Evolutionary conservation across 176 grass and related monocot species (phyloP).

Genomic region (Hsuehochloa calcarea): DNA sequence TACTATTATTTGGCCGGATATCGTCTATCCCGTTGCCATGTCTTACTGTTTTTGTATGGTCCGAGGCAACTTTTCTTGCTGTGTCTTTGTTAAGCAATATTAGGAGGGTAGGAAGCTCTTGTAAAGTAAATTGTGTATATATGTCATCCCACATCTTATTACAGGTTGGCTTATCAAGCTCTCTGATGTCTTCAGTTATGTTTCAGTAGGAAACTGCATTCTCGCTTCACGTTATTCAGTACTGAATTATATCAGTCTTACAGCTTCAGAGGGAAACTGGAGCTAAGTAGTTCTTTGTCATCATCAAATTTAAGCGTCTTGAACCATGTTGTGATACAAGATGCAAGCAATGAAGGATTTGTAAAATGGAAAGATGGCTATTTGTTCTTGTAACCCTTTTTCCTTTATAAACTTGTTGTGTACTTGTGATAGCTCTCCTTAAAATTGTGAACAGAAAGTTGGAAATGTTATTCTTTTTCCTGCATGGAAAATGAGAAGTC

Average conservation of each 20-base stretch:
- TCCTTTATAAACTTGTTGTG: background rate
- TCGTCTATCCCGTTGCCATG: slow-evolving; percentile 7
- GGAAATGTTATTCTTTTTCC: background rate
- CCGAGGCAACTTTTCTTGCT: slow-evolving; percentile 21
- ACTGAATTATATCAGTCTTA: background rate
- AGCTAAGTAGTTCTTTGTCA: background rate
- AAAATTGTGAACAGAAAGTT: background rate
- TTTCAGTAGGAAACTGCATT: background rate
- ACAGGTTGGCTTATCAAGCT: slow-evolving; percentile 25
- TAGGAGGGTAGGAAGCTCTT: slow-evolving; percentile 44
- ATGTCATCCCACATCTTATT: slow-evolving; percentile 27
- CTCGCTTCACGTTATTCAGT: background rate
- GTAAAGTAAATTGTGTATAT: slow-evolving; percentile 52
- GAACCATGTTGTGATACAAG: background rate
- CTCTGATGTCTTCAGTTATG: background rate
- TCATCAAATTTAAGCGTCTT: background rate
- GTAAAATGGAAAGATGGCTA: background rate
- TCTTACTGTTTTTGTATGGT: slow-evolving; percentile 11
- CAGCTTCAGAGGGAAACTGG: background rate
- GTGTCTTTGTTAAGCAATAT: slow-evolving; percentile 26
- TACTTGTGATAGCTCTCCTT: background rate
- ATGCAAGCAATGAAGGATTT: background rate
- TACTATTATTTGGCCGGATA: slow-evolving; percentile 6
- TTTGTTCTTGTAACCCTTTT: background rate
- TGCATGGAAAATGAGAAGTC: background rate